Evolutionary conservation across 805 yeast genomes (phyloP).

Genomic region (Hanseniaspora guilliermondii): DNA sequence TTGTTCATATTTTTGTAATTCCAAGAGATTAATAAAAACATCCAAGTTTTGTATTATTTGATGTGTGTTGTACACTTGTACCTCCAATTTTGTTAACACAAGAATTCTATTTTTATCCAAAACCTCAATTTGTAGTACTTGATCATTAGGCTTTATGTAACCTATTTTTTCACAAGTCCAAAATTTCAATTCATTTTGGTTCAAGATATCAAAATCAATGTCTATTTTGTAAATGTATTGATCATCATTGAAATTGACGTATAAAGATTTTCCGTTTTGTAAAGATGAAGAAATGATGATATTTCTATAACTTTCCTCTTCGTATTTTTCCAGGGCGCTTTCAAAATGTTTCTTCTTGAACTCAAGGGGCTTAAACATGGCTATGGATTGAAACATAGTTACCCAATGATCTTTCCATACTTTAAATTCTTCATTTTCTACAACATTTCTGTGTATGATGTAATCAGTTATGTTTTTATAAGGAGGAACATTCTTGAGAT

Average conservation of each 20-base stretch:
- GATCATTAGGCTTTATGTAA: not conserved
- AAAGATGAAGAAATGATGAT: not conserved
- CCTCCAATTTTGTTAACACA: not conserved
- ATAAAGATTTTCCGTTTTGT: not conserved
- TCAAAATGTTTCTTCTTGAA: not conserved
- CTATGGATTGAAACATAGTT: not conserved
- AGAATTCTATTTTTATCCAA: not conserved
- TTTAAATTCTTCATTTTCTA: constrained; percentile 12
- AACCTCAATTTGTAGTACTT: constrained; percentile 1
- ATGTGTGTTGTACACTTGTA: not conserved
- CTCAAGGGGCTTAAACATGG: not conserved
- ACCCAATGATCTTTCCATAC: constrained; percentile 12
- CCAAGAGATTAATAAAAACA: not conserved
- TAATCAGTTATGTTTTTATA: constrained; percentile 6
- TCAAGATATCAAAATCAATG: not conserved
- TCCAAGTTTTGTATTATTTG: not conserved
- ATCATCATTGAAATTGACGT: constrained; percentile 4
- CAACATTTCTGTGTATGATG: constrained; percentile 9
- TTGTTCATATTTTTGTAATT: not conserved
- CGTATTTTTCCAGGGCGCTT: constrained; percentile 4
- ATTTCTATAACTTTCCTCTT: not conserved
- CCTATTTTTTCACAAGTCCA: constrained; percentile 1
- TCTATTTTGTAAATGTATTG: constrained; percentile 2
- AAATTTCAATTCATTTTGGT: not conserved
- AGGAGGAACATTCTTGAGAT: constrained; percentile 7